Percentiles rank a stretch among this genome's conserved stretches.
Conservation (phyloP, 352 stramenopile species). For the Stramenopiles sp. region DNA sequence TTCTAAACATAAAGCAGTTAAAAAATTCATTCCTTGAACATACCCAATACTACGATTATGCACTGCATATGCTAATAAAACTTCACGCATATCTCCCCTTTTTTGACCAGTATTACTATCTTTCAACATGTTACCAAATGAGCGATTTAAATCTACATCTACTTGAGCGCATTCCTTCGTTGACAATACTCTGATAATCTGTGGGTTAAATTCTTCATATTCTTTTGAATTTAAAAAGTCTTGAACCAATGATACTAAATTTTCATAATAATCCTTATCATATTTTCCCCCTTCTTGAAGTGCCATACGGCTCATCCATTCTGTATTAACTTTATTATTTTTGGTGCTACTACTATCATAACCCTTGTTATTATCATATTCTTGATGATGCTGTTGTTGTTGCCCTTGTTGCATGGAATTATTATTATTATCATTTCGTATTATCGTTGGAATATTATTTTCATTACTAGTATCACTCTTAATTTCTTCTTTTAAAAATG, state of each 20-base stretch:
- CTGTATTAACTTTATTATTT: no score
- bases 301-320: background rate
- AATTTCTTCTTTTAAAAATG: no score
- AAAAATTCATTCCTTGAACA: slow-evolving; percentile 67
- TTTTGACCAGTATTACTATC: background rate
- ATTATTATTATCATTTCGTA: no score
- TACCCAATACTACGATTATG: slow-evolving; percentile 52
- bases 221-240: background rate
- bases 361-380: no score
- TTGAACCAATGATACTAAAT: background rate
- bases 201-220: background rate
- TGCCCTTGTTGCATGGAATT: no score
- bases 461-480: no score
- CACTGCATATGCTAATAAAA: slow-evolving; percentile 48
- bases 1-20: slow-evolving; percentile 38
- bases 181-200: background rate
- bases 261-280: background rate
- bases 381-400: no score
- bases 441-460: no score
- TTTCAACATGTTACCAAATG: background rate
- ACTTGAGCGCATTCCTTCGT: background rate
- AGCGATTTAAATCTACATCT: background rate
- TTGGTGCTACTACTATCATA: no score
- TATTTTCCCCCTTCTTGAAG: background rate
- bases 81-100: slow-evolving; percentile 31